These are phyloP conservation scores for Nakaseomyces glabratus DNA, from an alignment of 1,139 yeast genomes.

Conservation along the genomic window DNA sequence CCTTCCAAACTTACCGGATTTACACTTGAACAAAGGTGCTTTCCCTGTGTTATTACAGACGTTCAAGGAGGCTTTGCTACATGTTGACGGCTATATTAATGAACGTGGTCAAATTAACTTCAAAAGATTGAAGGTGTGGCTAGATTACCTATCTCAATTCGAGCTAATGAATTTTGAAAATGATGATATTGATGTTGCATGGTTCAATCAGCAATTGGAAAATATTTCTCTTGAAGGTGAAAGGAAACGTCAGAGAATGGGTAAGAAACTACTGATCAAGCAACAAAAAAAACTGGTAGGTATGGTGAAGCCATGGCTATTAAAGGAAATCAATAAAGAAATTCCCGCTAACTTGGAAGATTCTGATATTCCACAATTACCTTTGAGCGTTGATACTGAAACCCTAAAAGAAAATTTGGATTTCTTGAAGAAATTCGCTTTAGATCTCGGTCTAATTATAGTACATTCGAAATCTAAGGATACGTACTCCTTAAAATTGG, in stretches of 20 bases:
- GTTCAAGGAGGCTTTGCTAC: slow-evolving; percentile 69
- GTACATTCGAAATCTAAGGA: slow-evolving; percentile 51
- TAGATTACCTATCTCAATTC: slow-evolving; percentile 56
- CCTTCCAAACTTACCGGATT: slow-evolving; percentile 93
- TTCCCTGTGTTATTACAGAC: slow-evolving; percentile 82
- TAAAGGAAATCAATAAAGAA: slow-evolving; percentile 35
- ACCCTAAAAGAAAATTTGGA: slow-evolving; percentile 43
- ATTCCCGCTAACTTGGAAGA: slow-evolving; percentile 34
- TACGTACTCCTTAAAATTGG: slow-evolving; percentile 50
- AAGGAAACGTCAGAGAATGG: slow-evolving; percentile 54
- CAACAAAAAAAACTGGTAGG: slow-evolving; percentile 58
- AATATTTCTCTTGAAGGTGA: slow-evolving; percentile 69
- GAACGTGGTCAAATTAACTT: slow-evolving; percentile 76
- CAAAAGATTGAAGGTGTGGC: slow-evolving; percentile 62
- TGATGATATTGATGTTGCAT: slow-evolving; percentile 75
- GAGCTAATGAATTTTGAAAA: slow-evolving; percentile 74
- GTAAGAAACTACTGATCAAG: slow-evolving; percentile 57
- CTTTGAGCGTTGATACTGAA: slow-evolving; percentile 37
- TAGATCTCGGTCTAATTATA: slow-evolving; percentile 56
- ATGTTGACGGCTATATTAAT: slow-evolving; percentile 76
- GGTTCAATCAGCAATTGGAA: slow-evolving; percentile 83
- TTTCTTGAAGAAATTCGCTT: slow-evolving; percentile 53
- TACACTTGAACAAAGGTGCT: slow-evolving; percentile 91
- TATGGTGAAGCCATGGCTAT: slow-evolving; percentile 58
- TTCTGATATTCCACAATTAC: slow-evolving; percentile 39